Conservation (phyloP, 2,329 filamentous ascomycete species). For the Aureobasidium musti region DNA sequence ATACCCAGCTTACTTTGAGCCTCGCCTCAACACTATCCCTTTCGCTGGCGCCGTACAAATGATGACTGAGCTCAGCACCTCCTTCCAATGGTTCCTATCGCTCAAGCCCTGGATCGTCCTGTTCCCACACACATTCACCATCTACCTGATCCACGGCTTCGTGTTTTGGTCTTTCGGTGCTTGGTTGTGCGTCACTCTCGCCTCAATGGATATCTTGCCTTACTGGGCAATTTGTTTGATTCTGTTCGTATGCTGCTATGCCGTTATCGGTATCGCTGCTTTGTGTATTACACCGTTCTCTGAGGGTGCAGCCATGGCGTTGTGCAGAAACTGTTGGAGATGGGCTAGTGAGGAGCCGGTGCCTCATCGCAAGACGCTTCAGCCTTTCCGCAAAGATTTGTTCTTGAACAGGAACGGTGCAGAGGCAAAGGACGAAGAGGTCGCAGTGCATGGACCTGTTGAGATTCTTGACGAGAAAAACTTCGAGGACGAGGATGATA, state of each 20-base stretch:
- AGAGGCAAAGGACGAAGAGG: constrained; percentile 14
- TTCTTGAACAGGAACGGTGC: constrained; percentile 31
- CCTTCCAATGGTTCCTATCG: constrained; percentile 48
- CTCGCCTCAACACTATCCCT: constrained; percentile 49
- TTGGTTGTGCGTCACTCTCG: constrained; percentile 43
- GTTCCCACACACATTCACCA: constrained; percentile 55
- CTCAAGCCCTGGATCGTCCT: constrained; percentile 45
- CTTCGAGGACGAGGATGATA: not conserved
- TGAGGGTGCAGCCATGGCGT: not conserved
- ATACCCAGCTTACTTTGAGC: constrained; percentile 50
- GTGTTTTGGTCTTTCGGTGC: constrained; percentile 50
- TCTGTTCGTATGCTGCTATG: constrained; percentile 43
- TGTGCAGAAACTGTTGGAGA: constrained; percentile 33
- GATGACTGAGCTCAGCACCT: constrained; percentile 42
- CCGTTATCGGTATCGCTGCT: constrained; percentile 31
- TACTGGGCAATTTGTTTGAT: constrained; percentile 44
- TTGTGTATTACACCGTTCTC: constrained; percentile 6
- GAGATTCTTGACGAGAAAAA: constrained; percentile 15
- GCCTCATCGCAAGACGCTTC: constrained; percentile 34
- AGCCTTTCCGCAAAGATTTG: constrained; percentile 35
- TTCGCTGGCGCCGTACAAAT: constrained; percentile 44
- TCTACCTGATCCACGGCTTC: constrained; percentile 52
- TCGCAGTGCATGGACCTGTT: not conserved
- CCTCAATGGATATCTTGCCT: constrained; percentile 35
- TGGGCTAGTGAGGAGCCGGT: constrained; percentile 36